phyloP scores from a whole-genome alignment of 352 stramenopile species.

The Thraustochytrium striatum region DNA sequence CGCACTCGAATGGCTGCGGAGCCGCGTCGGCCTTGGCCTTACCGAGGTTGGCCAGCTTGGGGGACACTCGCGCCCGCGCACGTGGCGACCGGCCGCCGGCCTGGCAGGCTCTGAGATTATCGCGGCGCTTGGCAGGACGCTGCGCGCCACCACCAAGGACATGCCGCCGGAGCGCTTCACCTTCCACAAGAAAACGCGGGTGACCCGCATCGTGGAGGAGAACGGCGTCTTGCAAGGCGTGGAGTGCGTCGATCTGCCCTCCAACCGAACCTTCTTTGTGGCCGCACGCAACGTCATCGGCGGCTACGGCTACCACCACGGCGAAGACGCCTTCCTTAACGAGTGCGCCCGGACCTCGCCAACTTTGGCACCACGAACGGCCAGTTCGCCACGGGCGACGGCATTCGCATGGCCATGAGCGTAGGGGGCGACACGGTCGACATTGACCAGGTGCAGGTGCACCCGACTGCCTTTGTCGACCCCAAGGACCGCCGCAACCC shows the following conservation, averaged over 20 bases:
- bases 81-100: conserved; percentile 35
- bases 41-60: conserved; percentile 47
- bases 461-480: conserved; percentile 64
- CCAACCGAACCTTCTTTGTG: background rate
- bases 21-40: background rate
- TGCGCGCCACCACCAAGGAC: background rate
- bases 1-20: conserved; percentile 45
- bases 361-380: conserved; percentile 49
- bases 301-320: conserved; percentile 42
- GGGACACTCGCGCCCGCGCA: conserved; percentile 45
- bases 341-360: conserved; percentile 10
- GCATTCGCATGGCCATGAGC: conserved; percentile 20
- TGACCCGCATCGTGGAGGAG: background rate
- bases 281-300: conserved; percentile 7
- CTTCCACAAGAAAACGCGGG: background rate
- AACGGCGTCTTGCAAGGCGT: background rate
- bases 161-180: background rate
- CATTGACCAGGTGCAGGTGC: conserved; percentile 51
- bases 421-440: conserved; percentile 50
- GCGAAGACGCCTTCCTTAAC: conserved; percentile 22
- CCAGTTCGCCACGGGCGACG: conserved; percentile 50
- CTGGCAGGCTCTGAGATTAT: conserved; percentile 50
- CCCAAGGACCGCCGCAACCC: conserved; percentile 65
- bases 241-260: background rate
- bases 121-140: background rate